phyloP scores from a whole-genome alignment of 2,329 filamentous ascomycete genomes.

The Ceratocystis variospora region DNA sequence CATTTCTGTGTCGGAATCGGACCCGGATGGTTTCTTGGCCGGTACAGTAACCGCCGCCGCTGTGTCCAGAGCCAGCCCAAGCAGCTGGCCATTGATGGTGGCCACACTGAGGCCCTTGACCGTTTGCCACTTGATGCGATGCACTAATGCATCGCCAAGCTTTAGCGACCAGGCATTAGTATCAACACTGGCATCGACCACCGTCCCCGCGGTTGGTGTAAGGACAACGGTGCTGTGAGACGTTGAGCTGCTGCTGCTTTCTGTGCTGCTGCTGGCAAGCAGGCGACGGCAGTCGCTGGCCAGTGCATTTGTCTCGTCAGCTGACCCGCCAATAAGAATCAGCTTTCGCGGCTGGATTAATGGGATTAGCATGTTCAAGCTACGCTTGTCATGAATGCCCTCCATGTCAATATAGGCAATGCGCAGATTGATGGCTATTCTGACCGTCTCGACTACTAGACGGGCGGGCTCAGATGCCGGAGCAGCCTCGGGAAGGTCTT shows the following conservation, averaged over 20 bases:
- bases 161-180: slow-evolving; percentile 96
- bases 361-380: slow-evolving; percentile 85
- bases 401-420: slow-evolving; percentile 86
- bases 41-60: slow-evolving; percentile 19
- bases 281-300: slow-evolving; percentile 68
- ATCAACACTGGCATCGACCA: slow-evolving; percentile 84
- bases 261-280: slow-evolving; percentile 36
- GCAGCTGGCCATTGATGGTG: slow-evolving; percentile 66
- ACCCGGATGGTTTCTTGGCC: slow-evolving; percentile 15
- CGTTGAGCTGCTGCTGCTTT: background rate
- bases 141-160: slow-evolving; percentile 69
- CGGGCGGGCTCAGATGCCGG: slow-evolving; percentile 53
- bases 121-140: slow-evolving; percentile 85
- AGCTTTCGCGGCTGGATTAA: slow-evolving; percentile 88
- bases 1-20: slow-evolving; percentile 18
- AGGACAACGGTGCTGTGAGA: slow-evolving; percentile 57
- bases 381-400: slow-evolving; percentile 84
- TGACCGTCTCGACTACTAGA: slow-evolving; percentile 49
- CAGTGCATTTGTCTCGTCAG: slow-evolving; percentile 62
- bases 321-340: slow-evolving; percentile 73
- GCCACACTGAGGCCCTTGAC: slow-evolving; percentile 82
- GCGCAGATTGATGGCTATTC: slow-evolving; percentile 54
- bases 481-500: slow-evolving; percentile 38
- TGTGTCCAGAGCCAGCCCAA: slow-evolving; percentile 27
- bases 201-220: slow-evolving; percentile 59